phyloP scores from a whole-genome alignment of 164 flowering plant species.

The Hamamelis virginiana region DNA sequence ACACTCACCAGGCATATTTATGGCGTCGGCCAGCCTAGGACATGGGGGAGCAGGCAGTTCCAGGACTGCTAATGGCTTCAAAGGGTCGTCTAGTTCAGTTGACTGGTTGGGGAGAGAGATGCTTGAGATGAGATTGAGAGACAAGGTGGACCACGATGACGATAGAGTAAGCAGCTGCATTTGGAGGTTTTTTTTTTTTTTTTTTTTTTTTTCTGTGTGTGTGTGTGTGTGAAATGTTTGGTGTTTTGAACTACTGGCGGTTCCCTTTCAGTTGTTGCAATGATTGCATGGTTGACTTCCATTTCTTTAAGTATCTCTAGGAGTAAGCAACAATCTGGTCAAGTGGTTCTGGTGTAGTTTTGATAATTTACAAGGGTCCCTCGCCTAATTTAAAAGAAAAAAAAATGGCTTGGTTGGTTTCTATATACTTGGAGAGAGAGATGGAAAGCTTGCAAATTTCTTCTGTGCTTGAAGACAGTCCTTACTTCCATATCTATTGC shows the following conservation, averaged over 20 bases:
- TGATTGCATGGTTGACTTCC: neutral
- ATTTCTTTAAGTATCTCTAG: neutral
- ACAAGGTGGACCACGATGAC: constrained; percentile 66
- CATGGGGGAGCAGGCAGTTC: constrained; percentile 88
- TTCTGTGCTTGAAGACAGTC: neutral
- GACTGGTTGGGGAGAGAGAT: constrained; percentile 91
- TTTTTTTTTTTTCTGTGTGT: no score
- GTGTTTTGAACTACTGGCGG: neutral
- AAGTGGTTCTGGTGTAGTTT: neutral
- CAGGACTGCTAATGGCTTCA: constrained; percentile 59
- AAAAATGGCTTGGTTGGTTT: neutral
- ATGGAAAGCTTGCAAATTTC: neutral
- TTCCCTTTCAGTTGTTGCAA: neutral
- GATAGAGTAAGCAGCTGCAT: constrained; percentile 54
- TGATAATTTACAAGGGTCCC: neutral
- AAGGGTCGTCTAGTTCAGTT: constrained; percentile 80
- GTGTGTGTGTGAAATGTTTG: neutral
- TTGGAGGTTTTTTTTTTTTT: neutral
- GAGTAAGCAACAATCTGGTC: neutral
- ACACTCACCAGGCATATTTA: constrained; percentile 15
- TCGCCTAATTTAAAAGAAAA: neutral
- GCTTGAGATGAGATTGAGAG: constrained; percentile 88
- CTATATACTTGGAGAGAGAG: neutral
- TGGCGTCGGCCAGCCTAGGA: constrained; percentile 82
- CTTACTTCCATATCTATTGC: constrained; percentile 20